Evolutionary conservation across 345 rosid species (phyloP).

Genomic region (Arabis alpina): DNA sequence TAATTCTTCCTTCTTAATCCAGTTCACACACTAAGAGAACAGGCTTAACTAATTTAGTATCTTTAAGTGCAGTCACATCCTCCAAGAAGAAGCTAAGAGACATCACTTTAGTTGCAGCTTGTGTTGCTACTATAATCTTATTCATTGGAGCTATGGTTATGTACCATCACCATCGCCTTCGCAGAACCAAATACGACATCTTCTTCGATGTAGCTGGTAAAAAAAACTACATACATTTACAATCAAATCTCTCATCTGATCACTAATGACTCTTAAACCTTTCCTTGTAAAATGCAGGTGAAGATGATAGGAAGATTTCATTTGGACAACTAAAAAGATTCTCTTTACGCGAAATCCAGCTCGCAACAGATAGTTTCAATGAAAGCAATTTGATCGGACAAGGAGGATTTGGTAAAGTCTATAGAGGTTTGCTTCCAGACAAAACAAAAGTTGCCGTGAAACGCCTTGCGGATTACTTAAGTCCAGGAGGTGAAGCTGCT

Average conservation of each 20-base stretch:
- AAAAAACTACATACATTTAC: neutral
- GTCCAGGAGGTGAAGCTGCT: conserved; percentile 90
- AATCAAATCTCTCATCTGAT: conserved; percentile 8
- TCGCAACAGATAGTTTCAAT: conserved; percentile 84
- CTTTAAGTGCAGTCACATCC: conserved; percentile 54
- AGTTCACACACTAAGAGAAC: conserved; percentile 13
- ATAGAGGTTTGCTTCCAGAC: conserved; percentile 82
- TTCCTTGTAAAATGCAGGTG: conserved; percentile 55
- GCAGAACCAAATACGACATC: conserved; percentile 50
- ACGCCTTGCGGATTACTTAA: conserved; percentile 72
- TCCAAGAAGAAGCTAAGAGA: conserved; percentile 63
- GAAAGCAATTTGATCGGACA: conserved; percentile 81
- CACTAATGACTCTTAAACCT: conserved; percentile 2
- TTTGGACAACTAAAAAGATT: conserved; percentile 76
- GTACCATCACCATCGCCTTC: conserved; percentile 52
- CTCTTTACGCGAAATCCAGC: conserved; percentile 75
- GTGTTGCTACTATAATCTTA: conserved; percentile 60
- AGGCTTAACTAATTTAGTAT: neutral
- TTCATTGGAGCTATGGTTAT: conserved; percentile 53
- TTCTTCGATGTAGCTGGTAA: conserved; percentile 84
- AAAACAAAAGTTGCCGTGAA: conserved; percentile 78
- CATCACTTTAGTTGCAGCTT: conserved; percentile 53
- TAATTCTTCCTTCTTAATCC: conserved; percentile 10
- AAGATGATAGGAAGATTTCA: conserved; percentile 68
- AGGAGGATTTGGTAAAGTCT: conserved; percentile 95